A percentile compares a stretch with the other conserved stretches of the same genome.
Evolutionary conservation across 2,329 filamentous ascomycete species (phyloP).

Genomic region (Aspergillus alliaceus): DNA sequence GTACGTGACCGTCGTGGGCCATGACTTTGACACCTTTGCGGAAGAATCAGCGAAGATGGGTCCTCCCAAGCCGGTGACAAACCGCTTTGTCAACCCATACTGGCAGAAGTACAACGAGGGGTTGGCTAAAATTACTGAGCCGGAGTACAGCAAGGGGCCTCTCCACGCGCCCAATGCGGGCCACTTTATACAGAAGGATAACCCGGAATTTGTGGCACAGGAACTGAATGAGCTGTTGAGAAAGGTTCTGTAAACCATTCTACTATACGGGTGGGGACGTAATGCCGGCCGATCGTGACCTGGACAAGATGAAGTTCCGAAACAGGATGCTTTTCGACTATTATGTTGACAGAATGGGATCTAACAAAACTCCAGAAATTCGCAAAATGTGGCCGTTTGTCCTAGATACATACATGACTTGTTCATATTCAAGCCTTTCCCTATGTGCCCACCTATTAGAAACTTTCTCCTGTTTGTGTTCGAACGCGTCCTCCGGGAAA

Average conservation of each 20-base stretch:
- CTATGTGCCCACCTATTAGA: too few relatives aligned
- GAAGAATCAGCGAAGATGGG: conserved; percentile 42
- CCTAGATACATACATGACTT: too few relatives aligned
- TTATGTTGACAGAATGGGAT: too few relatives aligned
- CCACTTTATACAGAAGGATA: conserved; percentile 58
- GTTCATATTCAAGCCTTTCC: too few relatives aligned
- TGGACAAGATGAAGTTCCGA: too few relatives aligned
- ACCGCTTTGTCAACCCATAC: conserved; percentile 53
- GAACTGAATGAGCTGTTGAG: conserved; percentile 22
- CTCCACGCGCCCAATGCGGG: conserved; percentile 51
- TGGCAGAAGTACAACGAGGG: conserved; percentile 58
- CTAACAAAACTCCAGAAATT: too few relatives aligned
- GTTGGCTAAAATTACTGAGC: conserved; percentile 46
- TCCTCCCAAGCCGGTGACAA: conserved; percentile 42
- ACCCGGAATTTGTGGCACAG: conserved; percentile 48
- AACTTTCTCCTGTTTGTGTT: too few relatives aligned
- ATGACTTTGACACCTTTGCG: conserved; percentile 55
- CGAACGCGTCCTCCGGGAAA: too few relatives aligned
- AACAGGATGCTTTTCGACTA: too few relatives aligned
- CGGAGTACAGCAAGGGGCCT: conserved; percentile 43
- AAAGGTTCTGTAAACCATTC: conserved; percentile 8
- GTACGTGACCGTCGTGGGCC: conserved; percentile 53
- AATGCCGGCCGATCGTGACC: too few relatives aligned
- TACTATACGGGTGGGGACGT: too few relatives aligned
- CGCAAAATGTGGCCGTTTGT: too few relatives aligned